These are phyloP conservation scores for Capsaspora owczarzaki DNA, from an alignment of 78 protist species.

Conservation along the genomic window DNA sequence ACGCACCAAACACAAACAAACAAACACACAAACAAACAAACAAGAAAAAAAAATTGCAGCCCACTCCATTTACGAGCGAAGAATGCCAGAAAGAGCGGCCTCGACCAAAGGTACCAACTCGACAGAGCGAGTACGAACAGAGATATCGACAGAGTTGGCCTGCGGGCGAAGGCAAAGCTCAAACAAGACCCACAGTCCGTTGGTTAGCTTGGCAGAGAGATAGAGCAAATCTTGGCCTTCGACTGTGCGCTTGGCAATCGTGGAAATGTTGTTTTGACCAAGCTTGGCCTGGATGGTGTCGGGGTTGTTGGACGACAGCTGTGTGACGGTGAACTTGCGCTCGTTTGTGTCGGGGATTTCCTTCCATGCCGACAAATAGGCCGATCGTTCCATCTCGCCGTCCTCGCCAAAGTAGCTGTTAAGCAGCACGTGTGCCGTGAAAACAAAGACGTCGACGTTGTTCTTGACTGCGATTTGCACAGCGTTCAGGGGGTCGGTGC, in stretches of 20 bases:
- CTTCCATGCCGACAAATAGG: background rate
- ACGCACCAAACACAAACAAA: background rate
- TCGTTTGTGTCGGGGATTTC: conserved; percentile 2
- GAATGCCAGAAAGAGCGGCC: background rate
- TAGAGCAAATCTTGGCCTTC: conserved; percentile 1
- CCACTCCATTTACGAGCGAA: background rate
- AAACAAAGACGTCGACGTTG: conserved; percentile 49
- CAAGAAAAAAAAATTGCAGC: background rate
- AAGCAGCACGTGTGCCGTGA: background rate
- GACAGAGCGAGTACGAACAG: background rate
- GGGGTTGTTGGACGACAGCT: background rate
- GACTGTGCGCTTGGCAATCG: conserved; percentile 7
- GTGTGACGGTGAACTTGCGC: background rate
- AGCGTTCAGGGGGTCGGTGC: background rate
- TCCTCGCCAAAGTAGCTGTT: conserved; percentile 17
- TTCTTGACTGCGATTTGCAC: conserved; percentile 61
- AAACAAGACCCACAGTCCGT: conserved; percentile 11
- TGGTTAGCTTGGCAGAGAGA: conserved; percentile 7
- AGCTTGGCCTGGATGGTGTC: background rate
- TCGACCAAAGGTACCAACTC: background rate
- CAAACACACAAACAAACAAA: background rate
- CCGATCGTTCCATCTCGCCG: conserved; percentile 5
- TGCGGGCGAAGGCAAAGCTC: background rate
- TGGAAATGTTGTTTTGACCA: conserved; percentile 10
- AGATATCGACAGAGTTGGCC: background rate